Percentiles rank a stretch among this genome's conserved stretches.
Conservation (phyloP, 495 filamentous ascomycete species). For the Opeltia flavorubescens region DNA sequence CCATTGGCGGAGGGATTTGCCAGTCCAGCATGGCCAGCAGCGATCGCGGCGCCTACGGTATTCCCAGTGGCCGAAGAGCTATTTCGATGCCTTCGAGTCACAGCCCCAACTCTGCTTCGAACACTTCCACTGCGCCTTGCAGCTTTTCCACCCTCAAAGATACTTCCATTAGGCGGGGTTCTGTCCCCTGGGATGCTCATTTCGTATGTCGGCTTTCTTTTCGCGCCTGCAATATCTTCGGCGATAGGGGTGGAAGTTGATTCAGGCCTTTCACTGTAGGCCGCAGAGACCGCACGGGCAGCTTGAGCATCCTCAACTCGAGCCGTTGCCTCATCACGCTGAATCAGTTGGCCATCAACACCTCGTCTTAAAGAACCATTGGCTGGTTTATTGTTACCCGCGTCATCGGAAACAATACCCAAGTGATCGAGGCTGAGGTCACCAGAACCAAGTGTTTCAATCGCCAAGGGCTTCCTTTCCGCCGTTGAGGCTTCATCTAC, state of each 20-base stretch:
- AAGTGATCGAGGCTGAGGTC: conserved; percentile 78
- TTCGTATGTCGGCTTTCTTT: conserved; percentile 23
- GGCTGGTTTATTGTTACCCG: conserved; percentile 29
- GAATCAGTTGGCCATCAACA: conserved; percentile 15
- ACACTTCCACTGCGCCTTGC: conserved; percentile 68
- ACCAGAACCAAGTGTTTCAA: conserved; percentile 81
- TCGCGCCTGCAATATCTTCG: conserved; percentile 18
- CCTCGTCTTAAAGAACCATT: conserved; percentile 28
- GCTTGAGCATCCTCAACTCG: conserved; percentile 43
- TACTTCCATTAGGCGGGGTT: conserved; percentile 49
- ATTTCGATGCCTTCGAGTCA: conserved; percentile 55
- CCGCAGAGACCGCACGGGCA: conserved; percentile 44
- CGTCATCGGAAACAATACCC: conserved; percentile 42
- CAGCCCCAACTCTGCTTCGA: conserved; percentile 55
- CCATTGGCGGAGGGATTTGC: conserved; percentile 43
- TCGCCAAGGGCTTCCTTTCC: conserved; percentile 54
- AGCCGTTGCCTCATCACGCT: conserved; percentile 38
- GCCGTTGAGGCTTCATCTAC: conserved; percentile 19
- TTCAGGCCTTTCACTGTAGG: conserved; percentile 37
- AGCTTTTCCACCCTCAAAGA: conserved; percentile 53
- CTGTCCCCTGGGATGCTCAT: conserved; percentile 35
- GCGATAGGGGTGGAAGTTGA: conserved; percentile 13
- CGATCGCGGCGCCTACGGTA: conserved; percentile 56
- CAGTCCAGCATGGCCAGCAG: conserved; percentile 47
- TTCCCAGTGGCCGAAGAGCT: conserved; percentile 71